phyloP scores from a whole-genome alignment of 805 yeast genomes.

The Blastobotrys americana region DNA sequence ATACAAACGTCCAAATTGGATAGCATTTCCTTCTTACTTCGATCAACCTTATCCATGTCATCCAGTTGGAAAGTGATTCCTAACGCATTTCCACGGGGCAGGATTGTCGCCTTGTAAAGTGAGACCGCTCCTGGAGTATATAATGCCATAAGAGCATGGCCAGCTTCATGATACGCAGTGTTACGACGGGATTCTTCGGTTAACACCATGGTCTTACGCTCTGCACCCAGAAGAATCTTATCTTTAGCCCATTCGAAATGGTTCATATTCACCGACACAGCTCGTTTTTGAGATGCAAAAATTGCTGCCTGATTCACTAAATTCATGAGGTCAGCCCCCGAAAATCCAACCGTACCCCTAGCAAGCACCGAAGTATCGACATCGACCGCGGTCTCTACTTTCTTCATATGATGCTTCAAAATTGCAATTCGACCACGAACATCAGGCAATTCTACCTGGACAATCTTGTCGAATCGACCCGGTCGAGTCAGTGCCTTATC shows the following conservation, averaged over 20 bases:
- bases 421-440: slow-evolving; percentile 96
- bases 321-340: slow-evolving; percentile 97
- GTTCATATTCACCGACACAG: slow-evolving; percentile 78
- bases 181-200: slow-evolving; percentile 90
- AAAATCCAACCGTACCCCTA: slow-evolving; percentile 94
- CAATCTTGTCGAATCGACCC: slow-evolving; percentile 95
- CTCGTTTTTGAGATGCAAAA: slow-evolving; percentile 88
- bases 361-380: slow-evolving; percentile 90
- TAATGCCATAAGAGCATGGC: slow-evolving; percentile 97
- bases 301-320: slow-evolving; percentile 97
- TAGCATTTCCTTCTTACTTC: slow-evolving; percentile 79
- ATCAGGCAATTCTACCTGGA: slow-evolving; percentile 92
- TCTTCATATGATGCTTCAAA: slow-evolving; percentile 81
- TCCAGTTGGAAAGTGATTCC: slow-evolving; percentile 98
- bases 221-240: slow-evolving; percentile 96
- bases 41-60: slow-evolving; percentile 95
- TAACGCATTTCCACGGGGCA: slow-evolving; percentile 93
- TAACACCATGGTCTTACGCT: slow-evolving; percentile 93
- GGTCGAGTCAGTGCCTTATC: slow-evolving; percentile 98
- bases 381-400: slow-evolving; percentile 74
- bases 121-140: slow-evolving; percentile 92
- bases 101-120: slow-evolving; percentile 89
- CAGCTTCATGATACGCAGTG: slow-evolving; percentile 98
- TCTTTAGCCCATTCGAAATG: slow-evolving; percentile 99
- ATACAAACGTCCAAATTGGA: slow-evolving; percentile 94